Evolutionary conservation across 1,139 yeast genomes (phyloP), one percentile per base, ranked within the genome.

Genomic region (Magnusiomyces suaveolens): DNA sequence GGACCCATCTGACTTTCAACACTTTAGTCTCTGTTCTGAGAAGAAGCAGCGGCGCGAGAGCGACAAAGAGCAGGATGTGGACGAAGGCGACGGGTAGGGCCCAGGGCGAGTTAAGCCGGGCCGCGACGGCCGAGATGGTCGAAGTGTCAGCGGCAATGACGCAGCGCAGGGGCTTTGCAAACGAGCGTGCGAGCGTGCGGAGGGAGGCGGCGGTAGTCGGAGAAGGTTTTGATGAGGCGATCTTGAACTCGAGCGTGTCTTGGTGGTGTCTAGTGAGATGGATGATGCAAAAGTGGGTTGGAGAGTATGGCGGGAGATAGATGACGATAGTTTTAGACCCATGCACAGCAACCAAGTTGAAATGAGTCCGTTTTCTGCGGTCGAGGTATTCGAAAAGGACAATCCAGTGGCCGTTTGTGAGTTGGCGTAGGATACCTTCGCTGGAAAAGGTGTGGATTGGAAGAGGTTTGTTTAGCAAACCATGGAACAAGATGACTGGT

Each of bases 51-150:
- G 63, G 62, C n/a, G 56, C 43, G 10, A 60, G 58, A 26, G 60
- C 23, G 26, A 58, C 26, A 47, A 60, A 62, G 8, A 60, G 50
- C 8, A 58, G 38, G 23, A 62, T 55, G 33, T 62, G 62, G 44
- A 62, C 57, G 39, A 60, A 44, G 4, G 63, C 64, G 2, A 61
- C 59, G 1, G 64, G 64, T 43, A 61, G 54, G 0, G 63, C 62
- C 63, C 64, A 62, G 1, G 64, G 64, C 0, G 63, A 59, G 39
- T 60, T 60, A 14, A 61, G 54, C 21, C 60, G 53, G 6, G 62
- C 56, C 3, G 62, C 56, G 18, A 61, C 55, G 16, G 54, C 53
- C 25, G 58, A 56, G 3, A 61, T 52, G 20, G 57, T 58, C 8
- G 62, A 59, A 14, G 56, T 54, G 48, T 60, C 62, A 0, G 61